Evolutionary conservation across 768 basidiomycete species (phyloP), one percentile per base, ranked within the genome.

Genomic region (Macrolepiota dolichaula): DNA sequence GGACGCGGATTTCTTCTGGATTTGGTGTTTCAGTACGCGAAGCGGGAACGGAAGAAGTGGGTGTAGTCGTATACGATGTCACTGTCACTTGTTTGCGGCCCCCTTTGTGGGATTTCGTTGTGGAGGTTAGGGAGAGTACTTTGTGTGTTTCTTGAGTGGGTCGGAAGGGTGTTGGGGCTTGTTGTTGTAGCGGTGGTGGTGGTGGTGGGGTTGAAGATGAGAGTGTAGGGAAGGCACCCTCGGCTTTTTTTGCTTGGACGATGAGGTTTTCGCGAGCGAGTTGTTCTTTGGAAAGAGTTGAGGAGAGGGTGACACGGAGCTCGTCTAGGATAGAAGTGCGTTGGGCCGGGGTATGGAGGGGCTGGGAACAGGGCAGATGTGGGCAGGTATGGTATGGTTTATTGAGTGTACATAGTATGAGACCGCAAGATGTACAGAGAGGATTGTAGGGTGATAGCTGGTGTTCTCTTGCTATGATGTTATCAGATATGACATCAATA

Each of bases 211-310:
- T 27, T 3, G 54, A 15, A 38, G 54, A 29, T 5, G 70, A 62
- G 27, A 91, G 79, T 13, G 77, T 74, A 19, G 88, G 88, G 67
- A 91, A 91, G 0, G 84, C 85, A 2, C 88, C 87, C 25, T 74
- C 81, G 0, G 81, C 81, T 7, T 72, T 71, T 5, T 79, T 74
- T 0, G 80, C 82, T 59, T 83, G 81, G 25, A 82, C 78, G 1
- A 77, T 70, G 15, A 71, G 80, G 32, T 74, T 79, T 59, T 80
- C 75, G 2, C 79, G 76, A 4, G 76, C 80, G n/a, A 73, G 74
- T 9, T 78, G 79, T 66, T 89, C 87, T 62, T 69, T 76, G 0
- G 74, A 72, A 3, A 82, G 62, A 0, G 79, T 80, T 9, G 74
- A 73, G 1, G 69, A 66, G 24, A 88, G 72, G 53, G 82, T 77